A percentile compares a stretch with the other conserved stretches of the same genome.
Evolutionary conservation across 805 yeast species (phyloP).

Genomic region (Yamadazyma sp.): DNA sequence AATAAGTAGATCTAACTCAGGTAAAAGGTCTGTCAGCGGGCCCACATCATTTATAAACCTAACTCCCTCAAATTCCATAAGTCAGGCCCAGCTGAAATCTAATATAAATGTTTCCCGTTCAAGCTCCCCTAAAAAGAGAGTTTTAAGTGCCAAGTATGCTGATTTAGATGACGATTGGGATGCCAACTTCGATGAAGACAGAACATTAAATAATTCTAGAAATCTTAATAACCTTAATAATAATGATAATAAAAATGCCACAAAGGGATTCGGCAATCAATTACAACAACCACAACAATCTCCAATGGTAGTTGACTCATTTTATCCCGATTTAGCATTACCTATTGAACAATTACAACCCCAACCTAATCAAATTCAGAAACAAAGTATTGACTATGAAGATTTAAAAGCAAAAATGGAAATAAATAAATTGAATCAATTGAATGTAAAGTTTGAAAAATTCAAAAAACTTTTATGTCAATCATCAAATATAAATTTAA

Average conservation of each 20-base stretch:
- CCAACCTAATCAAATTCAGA: constrained; percentile 12
- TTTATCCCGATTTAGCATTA: constrained; percentile 35
- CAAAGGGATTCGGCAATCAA: constrained; percentile 11
- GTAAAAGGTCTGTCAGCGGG: constrained; percentile 10
- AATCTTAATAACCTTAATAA: no score
- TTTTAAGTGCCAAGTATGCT: constrained; percentile 38
- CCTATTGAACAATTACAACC: constrained; percentile 10
- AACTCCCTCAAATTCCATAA: constrained; percentile 11
- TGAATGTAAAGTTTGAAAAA: constrained; percentile 58
- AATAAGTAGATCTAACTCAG: constrained; percentile 8
- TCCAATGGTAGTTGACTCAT: constrained; percentile 30
- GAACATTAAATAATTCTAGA: no score
- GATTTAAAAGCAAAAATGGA: constrained; percentile 42
- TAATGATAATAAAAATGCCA: background rate
- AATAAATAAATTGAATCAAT: constrained; percentile 54
- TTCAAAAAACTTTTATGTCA: constrained; percentile 60
- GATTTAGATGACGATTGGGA: constrained; percentile 95
- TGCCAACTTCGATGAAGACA: constrained; percentile 49
- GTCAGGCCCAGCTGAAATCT: no score
- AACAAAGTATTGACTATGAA: constrained; percentile 42
- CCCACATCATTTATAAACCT: constrained; percentile 7
- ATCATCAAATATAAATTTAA: constrained; percentile 56
- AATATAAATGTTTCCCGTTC: background rate
- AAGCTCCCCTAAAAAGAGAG: constrained; percentile 9
- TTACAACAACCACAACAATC: constrained; percentile 16